Base-by-base conservation (phyloP, 1,284 basidiomycete genomes). In the Acaromyces ingoldii region DNA sequence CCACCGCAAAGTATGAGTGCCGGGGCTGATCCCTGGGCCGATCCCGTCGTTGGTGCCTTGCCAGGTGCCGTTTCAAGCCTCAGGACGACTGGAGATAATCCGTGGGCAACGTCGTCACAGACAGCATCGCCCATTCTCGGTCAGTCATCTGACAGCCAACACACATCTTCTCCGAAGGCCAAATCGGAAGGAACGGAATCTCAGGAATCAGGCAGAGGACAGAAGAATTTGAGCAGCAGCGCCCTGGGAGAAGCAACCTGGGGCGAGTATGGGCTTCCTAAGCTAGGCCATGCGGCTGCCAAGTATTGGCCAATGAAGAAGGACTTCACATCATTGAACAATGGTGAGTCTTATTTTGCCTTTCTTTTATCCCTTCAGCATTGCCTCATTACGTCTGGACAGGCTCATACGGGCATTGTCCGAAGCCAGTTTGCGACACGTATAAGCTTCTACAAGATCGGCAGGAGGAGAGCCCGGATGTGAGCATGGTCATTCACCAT, bases 351-450 rank as follows among this genome's bases (percentile, higher is more conserved):
- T 6, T 17, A 6, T 41, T 22, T 7, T 43, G 22, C 15, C 43
- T 11, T 13, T 15, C 28, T 9, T 38, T 22, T 4, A 25, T 22
- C 19, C 22, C 15, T n/a, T 1, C 38, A 13, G 15, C 13, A n/a
- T 49, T 4, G 1, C 4, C 25, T 9, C 34, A 39, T 3, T 13
- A n/a, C 17, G 38, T 49, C 34, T 15, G n/a, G 3, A 4, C 46
- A 51, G 49, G 51, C 4, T 51, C 51, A 9, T 50, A 39, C 29
- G 52, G 52, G 2, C 29, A 44, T 2, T 54, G 52, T 25, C 52
- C 52, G 17, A 37, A 40, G 36, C 46, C 46, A 11, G 52, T 54
- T 5, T 13, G 21, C 9, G 52, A 54, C 6, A 31, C 44, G 6
- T 38, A 26, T 6, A 54, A 42, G 17, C n/a, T 7, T 11, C 34